Percentiles rank a stretch among this genome's conserved stretches.
phyloP scores from a whole-genome alignment of 2,329 filamentous ascomycete genomes.

The Talaromyces amestolkiae region DNA sequence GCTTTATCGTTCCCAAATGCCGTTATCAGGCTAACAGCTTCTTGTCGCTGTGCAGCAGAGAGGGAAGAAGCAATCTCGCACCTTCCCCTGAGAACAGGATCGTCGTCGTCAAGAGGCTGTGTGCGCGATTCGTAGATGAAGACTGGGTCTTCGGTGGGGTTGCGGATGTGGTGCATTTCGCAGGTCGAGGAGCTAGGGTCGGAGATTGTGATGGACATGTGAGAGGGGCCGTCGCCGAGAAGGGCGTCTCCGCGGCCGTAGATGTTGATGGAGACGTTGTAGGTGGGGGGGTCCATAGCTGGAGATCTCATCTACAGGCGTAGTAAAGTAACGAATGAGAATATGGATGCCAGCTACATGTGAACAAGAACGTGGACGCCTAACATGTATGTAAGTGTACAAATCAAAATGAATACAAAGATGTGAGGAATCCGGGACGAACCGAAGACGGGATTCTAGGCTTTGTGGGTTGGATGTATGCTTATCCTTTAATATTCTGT shows the following conservation, averaged over 20 bases:
- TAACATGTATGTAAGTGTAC: no score
- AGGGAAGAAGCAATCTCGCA: conserved; percentile 22
- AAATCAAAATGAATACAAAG: no score
- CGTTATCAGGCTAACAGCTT: conserved; percentile 12
- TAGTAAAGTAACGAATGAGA: no score
- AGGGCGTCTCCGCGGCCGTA: conserved; percentile 25
- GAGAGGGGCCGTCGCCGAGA: conserved; percentile 24
- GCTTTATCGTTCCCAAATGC: conserved; percentile 19
- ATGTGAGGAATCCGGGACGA: no score
- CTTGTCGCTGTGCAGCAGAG: conserved; percentile 12
- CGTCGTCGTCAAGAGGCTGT: conserved; percentile 23
- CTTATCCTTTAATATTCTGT: no score
- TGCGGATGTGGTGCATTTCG: conserved; percentile 27
- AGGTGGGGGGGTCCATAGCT: conserved; percentile 5
- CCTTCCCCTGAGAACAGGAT: conserved; percentile 23
- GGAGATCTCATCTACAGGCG: no score
- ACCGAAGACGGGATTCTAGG: no score
- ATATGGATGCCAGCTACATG: no score
- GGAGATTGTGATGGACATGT: conserved; percentile 25
- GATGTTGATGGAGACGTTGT: conserved; percentile 24
- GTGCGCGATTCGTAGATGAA: conserved; percentile 25
- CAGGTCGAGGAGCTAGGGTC: conserved; percentile 23
- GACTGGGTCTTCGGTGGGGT: conserved; percentile 18
- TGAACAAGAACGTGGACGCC: no score
- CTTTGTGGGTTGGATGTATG: no score